Base-by-base conservation (phyloP, 495 filamentous ascomycete genomes). In the Neurospora pannonica region DNA sequence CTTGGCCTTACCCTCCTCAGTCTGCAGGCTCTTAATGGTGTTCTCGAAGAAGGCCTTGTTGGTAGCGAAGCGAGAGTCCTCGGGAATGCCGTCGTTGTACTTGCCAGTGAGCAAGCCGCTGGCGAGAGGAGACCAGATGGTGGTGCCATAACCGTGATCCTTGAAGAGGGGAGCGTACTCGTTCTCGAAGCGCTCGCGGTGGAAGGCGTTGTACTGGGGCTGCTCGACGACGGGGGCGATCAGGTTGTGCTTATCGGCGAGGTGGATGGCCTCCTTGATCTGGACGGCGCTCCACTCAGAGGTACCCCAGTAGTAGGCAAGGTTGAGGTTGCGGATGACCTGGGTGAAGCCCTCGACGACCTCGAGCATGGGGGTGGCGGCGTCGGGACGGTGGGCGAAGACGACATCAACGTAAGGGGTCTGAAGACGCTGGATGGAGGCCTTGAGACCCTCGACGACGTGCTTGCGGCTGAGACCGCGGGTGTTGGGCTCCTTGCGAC, bases 281-380 rank as follows among this genome's bases (percentile, higher is more conserved):
- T 97, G 92, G 71, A 88, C 89, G 9, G 94, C 93, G 73, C 86
- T 87, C 94, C 94, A 97, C 85, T 95, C 93, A 0, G 91, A 93
- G 1, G 94, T 97, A 39, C 94, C 94, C 94, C 94, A 97, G 87
- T 97, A 96, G 79, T 96, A 91, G 31, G 91, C 90, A 67, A 81
- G 79, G 84, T 94, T 92, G 54, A 93, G 92, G 67, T 87, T 87
- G 81, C 90, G 85, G 76, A 97, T 94, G 38, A 92, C 82, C 79
- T 93, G 88, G 82, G 95, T 95, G 86, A 97, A 97, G 62, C 86
- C 94, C 73, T 93, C 89, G 42, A 97, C 94, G 42, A 89, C 89
- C 82, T 97, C 94, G 79, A 94, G 92, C 86, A 97, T 95, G 4
- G 94, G 94, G 0, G 94, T 96, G 54, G 90, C 84, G 5, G 91